Percentiles rank a stretch among this genome's conserved stretches.
These are phyloP conservation scores for Populus tomentosa DNA, from an alignment of 441 rosid genomes.

Conservation along the genomic window DNA sequence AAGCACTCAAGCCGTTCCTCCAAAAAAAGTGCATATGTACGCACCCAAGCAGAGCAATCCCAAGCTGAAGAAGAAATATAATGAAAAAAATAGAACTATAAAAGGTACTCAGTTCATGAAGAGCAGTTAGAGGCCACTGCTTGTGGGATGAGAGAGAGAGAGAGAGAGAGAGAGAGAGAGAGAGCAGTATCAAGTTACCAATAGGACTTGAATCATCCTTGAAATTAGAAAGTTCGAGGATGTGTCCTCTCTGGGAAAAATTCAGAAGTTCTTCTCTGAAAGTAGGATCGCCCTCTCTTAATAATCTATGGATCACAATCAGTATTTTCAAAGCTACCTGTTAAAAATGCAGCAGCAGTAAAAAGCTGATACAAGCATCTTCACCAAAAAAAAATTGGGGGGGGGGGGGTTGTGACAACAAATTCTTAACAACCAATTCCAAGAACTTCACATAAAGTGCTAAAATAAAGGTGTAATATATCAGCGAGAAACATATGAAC, in stretches of 20 bases:
- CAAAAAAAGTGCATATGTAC: slow-evolving; percentile 89
- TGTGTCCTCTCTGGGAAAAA: slow-evolving; percentile 74
- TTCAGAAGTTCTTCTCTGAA: slow-evolving; percentile 79
- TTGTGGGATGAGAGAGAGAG: too few relatives aligned
- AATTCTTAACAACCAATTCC: not conserved
- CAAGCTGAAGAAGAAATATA: slow-evolving; percentile 50
- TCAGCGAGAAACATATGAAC: too few relatives aligned
- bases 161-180: not conserved
- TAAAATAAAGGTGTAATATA: not conserved
- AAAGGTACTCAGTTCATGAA: not conserved
- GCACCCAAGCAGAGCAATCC: slow-evolving; percentile 99
- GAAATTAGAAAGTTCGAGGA: slow-evolving; percentile 87
- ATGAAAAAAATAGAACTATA: not conserved
- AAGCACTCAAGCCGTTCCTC: slow-evolving; percentile 98
- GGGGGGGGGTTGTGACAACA: not conserved
- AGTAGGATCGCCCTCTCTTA: slow-evolving; percentile 94
- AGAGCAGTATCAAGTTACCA: slow-evolving; percentile 35
- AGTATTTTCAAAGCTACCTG: slow-evolving; percentile 95
- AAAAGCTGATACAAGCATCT: not conserved
- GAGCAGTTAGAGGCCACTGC: not conserved
- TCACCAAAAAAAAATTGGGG: not conserved
- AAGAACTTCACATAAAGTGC: not conserved
- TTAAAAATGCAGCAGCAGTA: slow-evolving; percentile 5
- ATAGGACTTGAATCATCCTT: slow-evolving; percentile 99
- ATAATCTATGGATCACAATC: slow-evolving; percentile 79